Base-by-base conservation (phyloP, 345 rosid species). In the Eucalyptus sideroxylon region DNA sequence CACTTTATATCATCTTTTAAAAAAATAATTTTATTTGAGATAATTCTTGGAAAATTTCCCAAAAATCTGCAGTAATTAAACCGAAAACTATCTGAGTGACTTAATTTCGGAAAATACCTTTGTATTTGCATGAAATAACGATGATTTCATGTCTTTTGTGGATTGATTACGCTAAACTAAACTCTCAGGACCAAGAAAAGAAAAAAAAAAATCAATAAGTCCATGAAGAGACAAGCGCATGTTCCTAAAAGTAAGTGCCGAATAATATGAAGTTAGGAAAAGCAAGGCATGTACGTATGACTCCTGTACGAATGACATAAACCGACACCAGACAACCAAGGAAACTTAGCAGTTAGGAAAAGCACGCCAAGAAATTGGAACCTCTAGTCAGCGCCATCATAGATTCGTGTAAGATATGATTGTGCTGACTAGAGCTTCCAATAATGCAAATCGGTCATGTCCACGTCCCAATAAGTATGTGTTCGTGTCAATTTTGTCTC, bases 1-100 rank as follows among this genome's bases (percentile, higher is more conserved):
- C 19, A 34, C 23, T 69, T 0, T 0, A 3, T 9, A 2, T 7
- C 15, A 11, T 37, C 3, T 37, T 37, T 72, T 10, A 8, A 72
- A 2, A 67, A 72, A 37, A 17, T 9, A 19, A 21, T 34, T 19
- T 1, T 1, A 17, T 34, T 69, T 5, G 42, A 16, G 12, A 17
- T 23, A 1, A 21, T 69, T 69, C 44, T 69, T 17, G 2, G 8
- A 10, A 72, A 72, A 72, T 10, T 72, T 72, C 45, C 8, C 27
- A 72, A 72, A 72, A 72, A 37, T 72, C 27, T 2, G 8, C 3
- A 6, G 47, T 77, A 77, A 77, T 11, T 37, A 11, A 77, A 2
- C 11, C 14, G 1, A 69, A 69, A 69, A 17, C 44, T 31, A 31
- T 15, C 4, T 16, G 40, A 31, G 23, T 17, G 23, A 16, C 13